Conservation (phyloP, 176 grass and related monocot genomes). For the sorghum (Sorghum bicolor) region Sorghum_bicolor_NCBIv3 NC_012873.2:2427501-2428000, state of each 20-base stretch:
- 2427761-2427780: background rate
- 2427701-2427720: background rate
- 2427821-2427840: background rate
- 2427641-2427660: background rate
- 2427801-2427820: background rate
- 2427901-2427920: background rate
- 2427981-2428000: background rate
- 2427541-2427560: conserved; percentile 16
- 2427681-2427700: conserved; percentile 5
- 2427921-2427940: background rate
- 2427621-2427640: background rate
- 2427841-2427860: background rate
- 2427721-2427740: background rate
- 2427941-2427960: conserved; percentile 11
- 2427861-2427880: background rate
- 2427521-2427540: conserved; percentile 9
- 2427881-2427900: conserved; percentile 11
- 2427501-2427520: background rate
- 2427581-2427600: conserved; percentile 11
- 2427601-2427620: conserved; percentile 7
- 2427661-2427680: background rate
- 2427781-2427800: background rate
- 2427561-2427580: background rate
- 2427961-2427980: background rate
- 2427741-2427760: background rate